These are phyloP conservation scores for Fraxinus velutina DNA, from an alignment of 305 asterid species.

Conservation along the genomic window DNA sequence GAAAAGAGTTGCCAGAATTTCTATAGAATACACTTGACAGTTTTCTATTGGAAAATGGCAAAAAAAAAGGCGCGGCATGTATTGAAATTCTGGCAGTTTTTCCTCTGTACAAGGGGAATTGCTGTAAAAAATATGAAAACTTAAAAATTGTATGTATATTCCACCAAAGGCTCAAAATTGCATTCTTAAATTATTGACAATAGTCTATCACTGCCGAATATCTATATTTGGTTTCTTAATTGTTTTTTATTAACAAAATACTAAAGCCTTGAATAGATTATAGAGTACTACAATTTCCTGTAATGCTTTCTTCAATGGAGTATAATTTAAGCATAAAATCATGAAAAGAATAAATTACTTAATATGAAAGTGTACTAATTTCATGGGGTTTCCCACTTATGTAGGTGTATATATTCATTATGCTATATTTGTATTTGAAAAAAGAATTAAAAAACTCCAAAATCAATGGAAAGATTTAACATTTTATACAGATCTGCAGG, in stretches of 20 bases:
- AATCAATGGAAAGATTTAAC: not conserved
- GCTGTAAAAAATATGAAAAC: not conserved
- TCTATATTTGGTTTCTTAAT: not conserved
- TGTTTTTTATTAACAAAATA: not conserved
- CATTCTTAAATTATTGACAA: not conserved
- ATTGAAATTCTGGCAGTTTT: no score
- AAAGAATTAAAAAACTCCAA: not conserved
- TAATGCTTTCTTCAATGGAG: not conserved
- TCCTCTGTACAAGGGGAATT: no score
- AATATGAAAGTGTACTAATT: not conserved
- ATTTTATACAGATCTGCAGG: not conserved
- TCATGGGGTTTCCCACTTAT: constrained; percentile 14
- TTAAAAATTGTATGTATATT: not conserved
- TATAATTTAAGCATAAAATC: constrained; percentile 12
- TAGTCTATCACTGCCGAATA: not conserved
- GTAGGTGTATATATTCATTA: constrained; percentile 2
- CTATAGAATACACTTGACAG: no score
- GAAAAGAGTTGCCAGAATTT: no score
- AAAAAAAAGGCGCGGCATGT: no score
- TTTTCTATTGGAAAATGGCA: no score
- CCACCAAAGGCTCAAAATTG: not conserved
- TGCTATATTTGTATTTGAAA: not conserved
- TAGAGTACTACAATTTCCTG: not conserved
- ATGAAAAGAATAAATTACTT: not conserved
- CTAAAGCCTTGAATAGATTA: not conserved